A percentile compares a stretch with the other conserved stretches of the same genome.
Evolutionary conservation across 2,329 filamentous ascomycete genomes (phyloP).

Genomic region (Fusarium lateritium): DNA sequence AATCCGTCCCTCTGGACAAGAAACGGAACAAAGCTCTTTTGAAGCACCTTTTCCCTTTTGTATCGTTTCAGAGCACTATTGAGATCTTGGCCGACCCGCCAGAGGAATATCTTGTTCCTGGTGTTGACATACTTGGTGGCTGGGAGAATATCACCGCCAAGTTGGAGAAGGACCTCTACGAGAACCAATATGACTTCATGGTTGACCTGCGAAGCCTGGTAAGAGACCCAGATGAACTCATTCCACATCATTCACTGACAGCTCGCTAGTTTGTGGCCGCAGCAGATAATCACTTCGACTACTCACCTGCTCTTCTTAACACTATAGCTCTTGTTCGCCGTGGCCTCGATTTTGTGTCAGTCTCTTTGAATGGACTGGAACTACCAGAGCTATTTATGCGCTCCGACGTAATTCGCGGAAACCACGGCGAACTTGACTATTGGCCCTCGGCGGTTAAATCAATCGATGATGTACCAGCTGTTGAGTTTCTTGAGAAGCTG

Average conservation of each 20-base stretch:
- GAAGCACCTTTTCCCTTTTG: slow-evolving; percentile 26
- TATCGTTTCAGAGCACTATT: slow-evolving; percentile 35
- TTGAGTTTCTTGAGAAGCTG: slow-evolving; percentile 35
- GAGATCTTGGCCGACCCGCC: slow-evolving; percentile 35
- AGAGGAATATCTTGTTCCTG: slow-evolving; percentile 33
- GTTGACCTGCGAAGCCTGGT: slow-evolving; percentile 35
- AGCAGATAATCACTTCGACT: slow-evolving; percentile 40
- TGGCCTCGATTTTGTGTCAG: slow-evolving; percentile 19
- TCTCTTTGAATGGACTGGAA: slow-evolving; percentile 24
- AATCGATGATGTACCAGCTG: slow-evolving; percentile 33
- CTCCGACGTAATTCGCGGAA: slow-evolving; percentile 25
- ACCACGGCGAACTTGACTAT: slow-evolving; percentile 30
- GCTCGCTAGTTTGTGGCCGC: slow-evolving; percentile 33
- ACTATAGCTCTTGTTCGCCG: slow-evolving; percentile 23
- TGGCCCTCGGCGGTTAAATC: slow-evolving; percentile 32
- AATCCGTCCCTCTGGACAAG: slow-evolving; percentile 37
- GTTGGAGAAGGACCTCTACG: slow-evolving; percentile 26
- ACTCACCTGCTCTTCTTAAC: slow-evolving; percentile 34
- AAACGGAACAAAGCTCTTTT: slow-evolving; percentile 36
- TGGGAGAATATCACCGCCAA: slow-evolving; percentile 22
- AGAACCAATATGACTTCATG: slow-evolving; percentile 38
- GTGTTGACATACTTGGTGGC: slow-evolving; percentile 35
- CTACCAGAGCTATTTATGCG: slow-evolving; percentile 31
- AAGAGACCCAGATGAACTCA: slow-evolving; percentile 11
- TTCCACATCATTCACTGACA: neutral